These are phyloP conservation scores for Penicillium simplicissimum DNA, from an alignment of 495 filamentous ascomycete genomes.

Conservation along the genomic window DNA sequence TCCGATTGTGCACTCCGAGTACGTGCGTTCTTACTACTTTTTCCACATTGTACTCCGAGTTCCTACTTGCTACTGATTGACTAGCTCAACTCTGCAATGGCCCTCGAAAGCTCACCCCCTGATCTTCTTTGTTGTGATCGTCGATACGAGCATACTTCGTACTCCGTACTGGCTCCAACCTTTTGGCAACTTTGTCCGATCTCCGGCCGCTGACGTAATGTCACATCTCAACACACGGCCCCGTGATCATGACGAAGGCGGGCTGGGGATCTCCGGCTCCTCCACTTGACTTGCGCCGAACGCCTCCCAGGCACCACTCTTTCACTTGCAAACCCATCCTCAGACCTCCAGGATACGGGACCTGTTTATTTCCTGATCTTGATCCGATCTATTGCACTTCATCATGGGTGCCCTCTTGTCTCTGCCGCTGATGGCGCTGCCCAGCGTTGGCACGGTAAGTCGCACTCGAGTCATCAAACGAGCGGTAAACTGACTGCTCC, in stretches of 20 bases:
- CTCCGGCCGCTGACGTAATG: slow-evolving; percentile 1
- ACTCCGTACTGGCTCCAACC: slow-evolving; percentile 14
- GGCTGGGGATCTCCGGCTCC: slow-evolving; percentile 18
- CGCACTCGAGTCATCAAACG: slow-evolving; percentile 8
- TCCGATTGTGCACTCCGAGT: not conserved
- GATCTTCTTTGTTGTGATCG: too few relatives aligned
- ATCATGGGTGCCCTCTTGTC: slow-evolving; percentile 89
- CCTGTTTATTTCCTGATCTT: not conserved
- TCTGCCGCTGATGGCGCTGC: slow-evolving; percentile 82
- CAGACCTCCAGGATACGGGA: not conserved
- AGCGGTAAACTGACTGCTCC: slow-evolving; percentile 42
- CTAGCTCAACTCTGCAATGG: not conserved
- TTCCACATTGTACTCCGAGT: not conserved
- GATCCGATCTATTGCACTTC: not conserved
- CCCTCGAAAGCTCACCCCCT: not conserved
- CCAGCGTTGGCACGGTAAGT: slow-evolving; percentile 82
- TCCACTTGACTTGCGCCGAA: slow-evolving; percentile 9
- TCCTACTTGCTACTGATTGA: not conserved
- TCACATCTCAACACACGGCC: not conserved
- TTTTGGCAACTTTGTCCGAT: not conserved
- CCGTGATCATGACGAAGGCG: slow-evolving; percentile 21
- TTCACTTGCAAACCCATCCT: not conserved
- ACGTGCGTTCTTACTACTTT: not conserved
- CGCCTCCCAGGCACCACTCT: slow-evolving; percentile 9
- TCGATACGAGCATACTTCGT: slow-evolving; percentile 23